A percentile compares a stretch with the other conserved stretches of the same genome.
Evolutionary conservation across 2,329 filamentous ascomycete species (phyloP).

Genomic region (Trichophaea hybrida): DNA sequence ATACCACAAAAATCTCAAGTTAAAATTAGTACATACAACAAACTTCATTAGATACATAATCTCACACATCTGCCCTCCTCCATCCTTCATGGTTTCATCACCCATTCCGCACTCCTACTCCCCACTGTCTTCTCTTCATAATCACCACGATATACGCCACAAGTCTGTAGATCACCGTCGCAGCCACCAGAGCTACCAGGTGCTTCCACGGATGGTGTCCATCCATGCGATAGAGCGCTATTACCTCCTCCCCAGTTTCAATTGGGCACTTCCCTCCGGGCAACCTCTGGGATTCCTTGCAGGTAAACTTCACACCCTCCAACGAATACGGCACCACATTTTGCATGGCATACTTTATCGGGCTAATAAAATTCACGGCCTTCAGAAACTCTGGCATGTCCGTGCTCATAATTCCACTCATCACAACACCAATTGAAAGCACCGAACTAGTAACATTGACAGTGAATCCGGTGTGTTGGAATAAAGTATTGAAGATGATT

Average conservation of each 20-base stretch:
- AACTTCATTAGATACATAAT: background rate
- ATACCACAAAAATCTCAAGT: no score
- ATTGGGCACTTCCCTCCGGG: constrained; percentile 50
- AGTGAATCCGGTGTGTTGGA: constrained; percentile 60
- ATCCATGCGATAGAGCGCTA: constrained; percentile 53
- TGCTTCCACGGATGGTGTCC: constrained; percentile 44
- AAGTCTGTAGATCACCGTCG: constrained; percentile 50
- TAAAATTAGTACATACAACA: background rate
- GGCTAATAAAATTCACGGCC: constrained; percentile 56
- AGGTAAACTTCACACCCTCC: constrained; percentile 47
- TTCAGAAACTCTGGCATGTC: constrained; percentile 52
- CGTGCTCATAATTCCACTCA: constrained; percentile 57
- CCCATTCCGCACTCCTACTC: background rate
- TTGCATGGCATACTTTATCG: constrained; percentile 53
- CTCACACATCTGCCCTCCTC: background rate
- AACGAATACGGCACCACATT: constrained; percentile 55
- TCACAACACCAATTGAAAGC: constrained; percentile 54
- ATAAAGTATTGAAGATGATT: constrained; percentile 68
- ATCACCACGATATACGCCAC: constrained; percentile 47
- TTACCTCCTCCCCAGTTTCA: constrained; percentile 49
- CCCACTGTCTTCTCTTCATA: constrained; percentile 41
- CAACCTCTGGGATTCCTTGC: constrained; percentile 45
- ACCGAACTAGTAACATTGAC: constrained; percentile 58
- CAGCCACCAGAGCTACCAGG: constrained; percentile 47
- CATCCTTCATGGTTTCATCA: background rate